Conservation (phyloP, 2,329 filamentous ascomycete genomes). For the Elsinoe necatrix region DNA sequence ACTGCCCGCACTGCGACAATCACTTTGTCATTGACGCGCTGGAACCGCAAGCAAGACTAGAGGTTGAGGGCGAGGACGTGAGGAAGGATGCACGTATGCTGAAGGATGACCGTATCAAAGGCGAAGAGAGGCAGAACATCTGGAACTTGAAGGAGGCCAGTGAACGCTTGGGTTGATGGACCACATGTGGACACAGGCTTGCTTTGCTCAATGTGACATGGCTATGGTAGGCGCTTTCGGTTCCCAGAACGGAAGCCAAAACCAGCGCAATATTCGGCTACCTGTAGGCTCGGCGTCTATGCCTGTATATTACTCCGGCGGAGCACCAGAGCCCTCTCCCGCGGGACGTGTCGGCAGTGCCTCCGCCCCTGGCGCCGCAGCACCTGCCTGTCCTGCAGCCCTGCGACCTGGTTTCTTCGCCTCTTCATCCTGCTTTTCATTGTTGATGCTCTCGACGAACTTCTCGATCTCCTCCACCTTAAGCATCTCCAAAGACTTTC, state of each 20-base stretch:
- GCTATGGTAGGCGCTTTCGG: too few relatives aligned
- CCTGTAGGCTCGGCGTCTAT: neutral
- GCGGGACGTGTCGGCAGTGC: constrained; percentile 30
- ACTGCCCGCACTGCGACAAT: constrained; percentile 98
- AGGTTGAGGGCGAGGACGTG: constrained; percentile 85
- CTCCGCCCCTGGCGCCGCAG: constrained; percentile 24
- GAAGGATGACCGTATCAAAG: constrained; percentile 72
- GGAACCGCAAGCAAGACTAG: constrained; percentile 70
- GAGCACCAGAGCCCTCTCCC: constrained; percentile 24
- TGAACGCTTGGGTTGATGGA: constrained; percentile 62
- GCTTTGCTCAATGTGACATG: neutral
- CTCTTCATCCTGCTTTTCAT: constrained; percentile 98
- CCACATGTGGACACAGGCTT: neutral
- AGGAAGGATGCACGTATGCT: constrained; percentile 81
- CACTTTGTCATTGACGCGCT: constrained; percentile 90
- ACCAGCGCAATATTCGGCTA: too few relatives aligned
- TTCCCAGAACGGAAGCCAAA: too few relatives aligned
- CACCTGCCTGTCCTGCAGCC: constrained; percentile 25
- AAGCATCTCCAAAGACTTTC: constrained; percentile 84
- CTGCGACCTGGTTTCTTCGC: constrained; percentile 81
- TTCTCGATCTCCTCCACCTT: constrained; percentile 92
- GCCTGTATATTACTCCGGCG: constrained; percentile 16
- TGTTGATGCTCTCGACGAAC: constrained; percentile 98
- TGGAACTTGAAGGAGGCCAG: constrained; percentile 70
- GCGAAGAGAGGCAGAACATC: constrained; percentile 52